Base-by-base conservation (phyloP, 352 stramenopile genomes). In the Phytophthora lateralis region DNA sequence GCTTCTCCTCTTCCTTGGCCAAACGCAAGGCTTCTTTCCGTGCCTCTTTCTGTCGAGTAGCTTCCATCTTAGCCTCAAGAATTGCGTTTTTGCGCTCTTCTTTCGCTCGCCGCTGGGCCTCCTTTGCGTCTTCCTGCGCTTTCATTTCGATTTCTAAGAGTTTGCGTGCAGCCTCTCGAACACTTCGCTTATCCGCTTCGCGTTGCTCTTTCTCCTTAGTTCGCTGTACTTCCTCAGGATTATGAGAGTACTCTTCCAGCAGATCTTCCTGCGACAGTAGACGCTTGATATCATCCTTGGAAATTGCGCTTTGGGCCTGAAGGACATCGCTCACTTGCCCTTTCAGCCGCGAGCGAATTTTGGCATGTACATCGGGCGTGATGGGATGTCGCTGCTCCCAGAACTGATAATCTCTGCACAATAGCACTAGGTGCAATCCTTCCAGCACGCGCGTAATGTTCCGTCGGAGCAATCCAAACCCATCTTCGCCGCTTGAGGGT, bases 381-480 rank as follows among this genome's bases (percentile, higher is more conserved):
- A 91, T 77, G 6, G 78, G 62, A 62, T 95, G 80, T 3, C 84
- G 78, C 49, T 91, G 78, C 66, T 95, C 84, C 86, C 84, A 95
- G n/a, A 95, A 91, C 37, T 90, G 80, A 61, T 95, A 95, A 47
- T 90, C 81, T 21, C 26, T 69, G 51, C 86, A 95, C 24, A 68
- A 68, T 0, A 90, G 39, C 15, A 91, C 84, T 37, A 77, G 76
- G 32, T 79, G 77, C 9, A 90, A 62, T 18, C 86, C 86, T 75
- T 95, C 86, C 8, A 95, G 45, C 2, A 90, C 66, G 10, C 83
- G 76, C n/a, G 75, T 87, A 46, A 95, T 78, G 54, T 82, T 87
- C 42, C 82, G 73, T 42, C 84, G 81, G 27, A 91, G 64, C 11
- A 95, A 62, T n/a, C 86, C 86, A 63, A 95, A 95, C 10, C 86